Evolutionary conservation across 176 grass and related monocot species (phyloP).

Genomic region (Raddia guianensis): DNA sequence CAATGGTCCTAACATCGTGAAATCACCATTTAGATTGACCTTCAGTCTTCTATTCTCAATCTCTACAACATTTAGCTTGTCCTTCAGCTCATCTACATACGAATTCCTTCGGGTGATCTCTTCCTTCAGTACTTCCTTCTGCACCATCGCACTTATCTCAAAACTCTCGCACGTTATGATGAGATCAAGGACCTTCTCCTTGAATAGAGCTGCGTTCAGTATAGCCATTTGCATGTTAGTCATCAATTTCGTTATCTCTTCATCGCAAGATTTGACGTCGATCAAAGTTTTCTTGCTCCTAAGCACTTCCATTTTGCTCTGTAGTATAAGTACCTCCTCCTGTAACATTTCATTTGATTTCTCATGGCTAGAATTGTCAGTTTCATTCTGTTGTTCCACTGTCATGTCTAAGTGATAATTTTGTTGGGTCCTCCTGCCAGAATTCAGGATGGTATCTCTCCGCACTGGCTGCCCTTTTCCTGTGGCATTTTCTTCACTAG

Average conservation of each 20-base stretch:
- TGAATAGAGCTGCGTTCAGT: conserved; percentile 73
- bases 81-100: conserved; percentile 70
- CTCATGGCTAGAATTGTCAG: conserved; percentile 33
- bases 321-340: conserved; percentile 42
- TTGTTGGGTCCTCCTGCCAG: conserved; percentile 23
- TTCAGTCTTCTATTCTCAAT: conserved; percentile 82
- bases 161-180: conserved; percentile 79
- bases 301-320: conserved; percentile 43
- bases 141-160: conserved; percentile 78
- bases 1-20: conserved; percentile 62
- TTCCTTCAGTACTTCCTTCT: conserved; percentile 84
- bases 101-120: conserved; percentile 76
- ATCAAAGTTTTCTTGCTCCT: conserved; percentile 44
- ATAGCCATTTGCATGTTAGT: conserved; percentile 68
- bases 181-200: conserved; percentile 81
- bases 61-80: conserved; percentile 76
- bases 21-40: conserved; percentile 66
- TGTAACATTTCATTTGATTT: conserved; percentile 47
- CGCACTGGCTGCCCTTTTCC: not conserved
- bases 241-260: conserved; percentile 63
- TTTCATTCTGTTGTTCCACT: conserved; percentile 29
- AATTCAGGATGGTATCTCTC: conserved; percentile 34
- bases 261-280: conserved; percentile 54
- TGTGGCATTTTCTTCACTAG: conserved; percentile 39
- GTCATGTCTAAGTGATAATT: conserved; percentile 27